Evolutionary conservation across 2,329 filamentous ascomycete genomes (phyloP).

Genomic region (Claviceps sp.): DNA sequence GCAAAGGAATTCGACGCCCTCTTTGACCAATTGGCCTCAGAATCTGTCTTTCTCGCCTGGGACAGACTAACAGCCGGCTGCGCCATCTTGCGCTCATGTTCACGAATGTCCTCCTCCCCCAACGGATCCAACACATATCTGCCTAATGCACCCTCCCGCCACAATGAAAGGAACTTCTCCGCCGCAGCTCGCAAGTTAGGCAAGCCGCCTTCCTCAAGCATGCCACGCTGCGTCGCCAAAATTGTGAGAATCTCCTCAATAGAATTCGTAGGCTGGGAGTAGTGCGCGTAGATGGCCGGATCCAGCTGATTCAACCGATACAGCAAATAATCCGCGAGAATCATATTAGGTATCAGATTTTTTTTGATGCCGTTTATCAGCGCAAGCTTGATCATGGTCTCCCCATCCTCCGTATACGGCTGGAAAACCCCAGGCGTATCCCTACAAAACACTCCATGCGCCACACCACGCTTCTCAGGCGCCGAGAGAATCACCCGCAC

Average conservation of each 20-base stretch:
- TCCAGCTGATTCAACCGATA: slow-evolving; percentile 64
- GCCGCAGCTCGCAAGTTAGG: slow-evolving; percentile 62
- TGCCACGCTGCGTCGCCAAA: slow-evolving; percentile 62
- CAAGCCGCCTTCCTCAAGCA: slow-evolving; percentile 58
- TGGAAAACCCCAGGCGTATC: slow-evolving; percentile 95
- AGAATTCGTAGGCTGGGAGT: slow-evolving; percentile 68
- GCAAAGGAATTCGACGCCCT: slow-evolving; percentile 29
- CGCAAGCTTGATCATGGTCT: slow-evolving; percentile 90
- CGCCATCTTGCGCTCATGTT: slow-evolving; percentile 31
- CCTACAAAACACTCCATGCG: slow-evolving; percentile 63
- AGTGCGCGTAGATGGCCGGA: slow-evolving; percentile 47
- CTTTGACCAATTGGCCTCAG: slow-evolving; percentile 23
- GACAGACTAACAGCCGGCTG: slow-evolving; percentile 46
- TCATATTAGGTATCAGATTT: slow-evolving; percentile 62
- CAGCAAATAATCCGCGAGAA: slow-evolving; percentile 80
- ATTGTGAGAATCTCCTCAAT: slow-evolving; percentile 56
- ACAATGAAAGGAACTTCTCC: slow-evolving; percentile 68
- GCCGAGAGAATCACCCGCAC: slow-evolving; percentile 55
- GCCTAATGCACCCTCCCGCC: slow-evolving; percentile 65
- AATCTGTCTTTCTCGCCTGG: slow-evolving; percentile 52
- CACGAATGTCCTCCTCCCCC: slow-evolving; percentile 39
- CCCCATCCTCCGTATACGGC: slow-evolving; percentile 72
- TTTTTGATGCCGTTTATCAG: slow-evolving; percentile 86
- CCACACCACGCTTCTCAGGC: slow-evolving; percentile 32
- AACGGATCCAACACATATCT: slow-evolving; percentile 70